phyloP scores from a whole-genome alignment of 2,329 filamentous ascomycete species.

The Colletotrichum lentis region DNA sequence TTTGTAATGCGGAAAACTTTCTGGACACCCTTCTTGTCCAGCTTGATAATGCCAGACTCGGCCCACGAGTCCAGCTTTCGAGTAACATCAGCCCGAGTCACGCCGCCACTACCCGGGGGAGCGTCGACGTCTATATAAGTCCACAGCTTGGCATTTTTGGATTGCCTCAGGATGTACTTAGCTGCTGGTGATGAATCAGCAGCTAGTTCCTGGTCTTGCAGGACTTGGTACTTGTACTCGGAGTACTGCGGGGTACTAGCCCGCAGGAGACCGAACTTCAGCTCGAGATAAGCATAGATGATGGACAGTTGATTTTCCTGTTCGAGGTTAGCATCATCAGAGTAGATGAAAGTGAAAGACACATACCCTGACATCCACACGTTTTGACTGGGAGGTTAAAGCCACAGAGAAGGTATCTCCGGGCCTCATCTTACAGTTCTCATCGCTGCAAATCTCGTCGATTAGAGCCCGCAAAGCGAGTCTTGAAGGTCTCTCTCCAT shows the following conservation, averaged over 20 bases:
- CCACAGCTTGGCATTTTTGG: constrained; percentile 53
- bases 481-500: constrained; percentile 65
- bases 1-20: constrained; percentile 62
- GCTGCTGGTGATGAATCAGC: constrained; percentile 53
- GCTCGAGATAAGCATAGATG: constrained; percentile 68
- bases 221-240: constrained; percentile 56
- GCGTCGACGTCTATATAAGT: constrained; percentile 59
- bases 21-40: constrained; percentile 60
- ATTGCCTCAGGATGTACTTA: constrained; percentile 53
- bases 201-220: constrained; percentile 48
- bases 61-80: constrained; percentile 63
- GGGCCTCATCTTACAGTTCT: constrained; percentile 44
- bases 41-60: constrained; percentile 57
- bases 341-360: constrained; percentile 48
- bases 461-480: constrained; percentile 59
- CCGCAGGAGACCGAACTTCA: constrained; percentile 64
- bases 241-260: constrained; percentile 66
- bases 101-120: constrained; percentile 44
- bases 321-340: neutral
- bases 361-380: constrained; percentile 62
- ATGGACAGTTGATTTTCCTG: constrained; percentile 44
- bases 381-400: constrained; percentile 54
- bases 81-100: constrained; percentile 59
- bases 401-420: constrained; percentile 58
- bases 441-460: constrained; percentile 57